Evolutionary conservation across 345 rosid genomes (phyloP).

Genomic region (Mallotus nudiflorus): DNA sequence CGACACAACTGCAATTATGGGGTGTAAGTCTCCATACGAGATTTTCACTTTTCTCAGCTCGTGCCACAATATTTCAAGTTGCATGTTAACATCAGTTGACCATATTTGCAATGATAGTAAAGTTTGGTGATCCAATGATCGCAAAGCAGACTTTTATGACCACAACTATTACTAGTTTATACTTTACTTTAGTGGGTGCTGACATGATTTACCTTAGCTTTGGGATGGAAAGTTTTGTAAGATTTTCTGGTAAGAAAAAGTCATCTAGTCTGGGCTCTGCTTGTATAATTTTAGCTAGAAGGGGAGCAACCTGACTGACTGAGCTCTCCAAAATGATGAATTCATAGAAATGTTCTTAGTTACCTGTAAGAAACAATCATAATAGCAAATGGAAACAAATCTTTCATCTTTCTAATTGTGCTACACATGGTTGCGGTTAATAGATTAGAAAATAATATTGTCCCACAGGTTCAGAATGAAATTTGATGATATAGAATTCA

Average conservation of each 20-base stretch:
- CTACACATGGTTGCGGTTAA: background rate
- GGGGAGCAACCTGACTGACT: background rate
- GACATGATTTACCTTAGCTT: no score
- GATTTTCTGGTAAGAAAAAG: background rate
- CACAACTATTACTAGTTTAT: no score
- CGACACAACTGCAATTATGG: no score
- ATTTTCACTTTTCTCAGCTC: no score
- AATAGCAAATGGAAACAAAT: background rate
- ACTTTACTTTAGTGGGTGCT: no score
- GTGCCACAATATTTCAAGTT: no score
- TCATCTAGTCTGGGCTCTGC: constrained; percentile 10
- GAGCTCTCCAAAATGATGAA: constrained; percentile 4
- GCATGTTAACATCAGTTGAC: no score
- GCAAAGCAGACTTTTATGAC: no score
- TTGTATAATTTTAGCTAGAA: constrained; percentile 14
- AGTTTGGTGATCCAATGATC: no score
- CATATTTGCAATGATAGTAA: no score
- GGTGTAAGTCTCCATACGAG: no score
- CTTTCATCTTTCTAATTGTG: background rate
- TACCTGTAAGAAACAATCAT: background rate
- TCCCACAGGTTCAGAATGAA: background rate
- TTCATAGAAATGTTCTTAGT: constrained; percentile 5
- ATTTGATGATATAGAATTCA: background rate
- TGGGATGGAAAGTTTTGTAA: background rate
- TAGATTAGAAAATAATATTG: no score